Conservation (phyloP, 2,329 filamentous ascomycete genomes). For the Bipolaris zeicola region DNA sequence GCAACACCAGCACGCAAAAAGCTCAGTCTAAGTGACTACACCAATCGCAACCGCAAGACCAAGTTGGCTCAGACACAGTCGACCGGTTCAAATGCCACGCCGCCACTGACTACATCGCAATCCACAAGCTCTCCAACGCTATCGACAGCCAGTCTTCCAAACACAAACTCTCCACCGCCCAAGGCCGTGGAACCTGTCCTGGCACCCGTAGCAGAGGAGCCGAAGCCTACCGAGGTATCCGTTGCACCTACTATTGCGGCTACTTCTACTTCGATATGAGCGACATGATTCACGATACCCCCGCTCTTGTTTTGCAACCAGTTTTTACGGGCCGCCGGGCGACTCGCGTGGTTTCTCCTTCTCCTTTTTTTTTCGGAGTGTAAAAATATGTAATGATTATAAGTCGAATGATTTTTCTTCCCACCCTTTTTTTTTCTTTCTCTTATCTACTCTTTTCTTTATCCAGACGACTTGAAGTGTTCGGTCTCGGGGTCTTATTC, state of each 20-base stretch:
- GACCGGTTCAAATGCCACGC: conserved; percentile 28
- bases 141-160: conserved; percentile 39
- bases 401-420: conserved; percentile 21
- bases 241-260: conserved; percentile 16
- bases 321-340: conserved; percentile 23
- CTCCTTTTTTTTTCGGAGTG: conserved; percentile 23
- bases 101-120: conserved; percentile 31
- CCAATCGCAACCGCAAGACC: conserved; percentile 52
- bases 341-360: conserved; percentile 24
- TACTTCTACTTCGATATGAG: conserved; percentile 32
- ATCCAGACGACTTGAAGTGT: conserved; percentile 23
- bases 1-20: conserved; percentile 55
- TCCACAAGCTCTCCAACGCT: conserved; percentile 42
- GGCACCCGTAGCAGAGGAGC: conserved; percentile 36
- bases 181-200: conserved; percentile 35
- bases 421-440: conserved; percentile 9
- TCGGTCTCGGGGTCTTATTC: conserved; percentile 15
- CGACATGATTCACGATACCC: conserved; percentile 33
- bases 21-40: conserved; percentile 59
- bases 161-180: conserved; percentile 34
- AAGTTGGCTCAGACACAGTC: conserved; percentile 42
- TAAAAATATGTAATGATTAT: conserved; percentile 46
- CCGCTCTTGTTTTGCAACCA: conserved; percentile 25
- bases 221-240: conserved; percentile 21
- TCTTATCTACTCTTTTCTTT: conserved; percentile 7